Percentiles rank a stretch among this genome's conserved stretches.
These are phyloP conservation scores for Choiromyces venosus DNA, from an alignment of 495 filamentous ascomycete genomes.

Conservation along the genomic window DNA sequence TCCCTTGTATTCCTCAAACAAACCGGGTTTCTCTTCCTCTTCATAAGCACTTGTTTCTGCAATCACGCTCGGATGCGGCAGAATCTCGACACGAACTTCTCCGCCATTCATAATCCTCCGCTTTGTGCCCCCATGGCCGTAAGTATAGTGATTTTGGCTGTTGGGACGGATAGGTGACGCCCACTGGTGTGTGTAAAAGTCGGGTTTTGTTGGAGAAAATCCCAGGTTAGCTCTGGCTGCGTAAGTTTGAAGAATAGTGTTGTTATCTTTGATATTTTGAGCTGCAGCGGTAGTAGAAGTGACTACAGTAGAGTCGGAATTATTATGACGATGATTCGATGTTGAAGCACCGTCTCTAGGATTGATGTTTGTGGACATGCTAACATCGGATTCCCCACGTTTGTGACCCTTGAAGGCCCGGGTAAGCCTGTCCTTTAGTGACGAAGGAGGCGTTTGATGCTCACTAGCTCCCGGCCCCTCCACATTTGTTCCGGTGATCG, in stretches of 20 bases:
- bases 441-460: slow-evolving; percentile 30
- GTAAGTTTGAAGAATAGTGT: slow-evolving; percentile 5
- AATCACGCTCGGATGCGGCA: slow-evolving; percentile 22
- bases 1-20: background rate
- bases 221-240: background rate
- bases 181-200: slow-evolving; percentile 13
- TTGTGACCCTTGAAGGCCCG: slow-evolving; percentile 39
- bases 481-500: slow-evolving; percentile 11
- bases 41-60: background rate
- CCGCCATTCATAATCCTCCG: slow-evolving; percentile 35
- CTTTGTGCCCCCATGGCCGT: slow-evolving; percentile 12
- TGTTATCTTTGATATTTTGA: slow-evolving; percentile 15
- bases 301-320: background rate
- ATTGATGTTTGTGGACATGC: slow-evolving; percentile 28
- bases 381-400: slow-evolving; percentile 35
- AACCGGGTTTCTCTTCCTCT: background rate
- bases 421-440: slow-evolving; percentile 38
- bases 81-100: slow-evolving; percentile 39
- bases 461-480: slow-evolving; percentile 14
- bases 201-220: slow-evolving; percentile 1
- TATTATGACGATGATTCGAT: slow-evolving; percentile 9
- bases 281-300: slow-evolving; percentile 10
- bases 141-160: slow-evolving; percentile 19
- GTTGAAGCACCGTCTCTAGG: slow-evolving; percentile 20
- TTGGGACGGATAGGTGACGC: slow-evolving; percentile 16